These are phyloP conservation scores for Nicotiana knightiana DNA, from an alignment of 257 asterid species.

Conservation along the genomic window DNA sequence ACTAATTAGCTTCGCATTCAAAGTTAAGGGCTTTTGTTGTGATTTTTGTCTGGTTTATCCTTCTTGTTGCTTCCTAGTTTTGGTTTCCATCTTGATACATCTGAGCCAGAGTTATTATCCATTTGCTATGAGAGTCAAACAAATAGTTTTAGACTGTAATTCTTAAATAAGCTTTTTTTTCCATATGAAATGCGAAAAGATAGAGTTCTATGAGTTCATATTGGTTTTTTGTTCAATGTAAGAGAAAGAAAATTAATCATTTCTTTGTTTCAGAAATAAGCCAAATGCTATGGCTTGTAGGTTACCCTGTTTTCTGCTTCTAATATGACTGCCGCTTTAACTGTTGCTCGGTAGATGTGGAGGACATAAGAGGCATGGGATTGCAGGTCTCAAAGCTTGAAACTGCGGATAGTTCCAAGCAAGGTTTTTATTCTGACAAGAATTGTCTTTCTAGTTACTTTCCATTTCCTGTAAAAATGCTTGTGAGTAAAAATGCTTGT, in stretches of 20 bases:
- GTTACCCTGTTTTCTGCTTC: background rate
- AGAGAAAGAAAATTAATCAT: too few species aligned
- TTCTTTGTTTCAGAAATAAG: background rate
- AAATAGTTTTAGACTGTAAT: background rate
- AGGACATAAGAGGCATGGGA: constrained; percentile 92
- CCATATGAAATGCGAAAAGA: background rate
- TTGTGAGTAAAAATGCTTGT: background rate
- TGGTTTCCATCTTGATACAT: background rate
- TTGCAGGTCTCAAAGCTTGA: constrained; percentile 96
- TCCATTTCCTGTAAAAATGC: background rate
- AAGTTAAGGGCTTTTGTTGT: background rate
- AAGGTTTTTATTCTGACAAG: constrained; percentile 36
- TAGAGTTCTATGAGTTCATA: background rate
- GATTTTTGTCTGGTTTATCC: background rate
- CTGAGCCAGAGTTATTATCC: background rate
- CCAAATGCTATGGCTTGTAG: background rate
- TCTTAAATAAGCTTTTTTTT: background rate
- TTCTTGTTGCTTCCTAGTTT: background rate
- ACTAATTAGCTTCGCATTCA: background rate
- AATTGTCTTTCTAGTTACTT: background rate
- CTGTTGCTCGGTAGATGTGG: constrained; percentile 47
- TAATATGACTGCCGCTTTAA: background rate
- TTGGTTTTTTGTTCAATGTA: too few species aligned
- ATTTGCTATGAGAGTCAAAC: background rate
- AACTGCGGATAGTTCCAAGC: constrained; percentile 48